Evolutionary conservation across 2,329 filamentous ascomycete species (phyloP), one percentile per base, ranked within the genome.

Genomic region (Fonsecaea multimorphosa): DNA sequence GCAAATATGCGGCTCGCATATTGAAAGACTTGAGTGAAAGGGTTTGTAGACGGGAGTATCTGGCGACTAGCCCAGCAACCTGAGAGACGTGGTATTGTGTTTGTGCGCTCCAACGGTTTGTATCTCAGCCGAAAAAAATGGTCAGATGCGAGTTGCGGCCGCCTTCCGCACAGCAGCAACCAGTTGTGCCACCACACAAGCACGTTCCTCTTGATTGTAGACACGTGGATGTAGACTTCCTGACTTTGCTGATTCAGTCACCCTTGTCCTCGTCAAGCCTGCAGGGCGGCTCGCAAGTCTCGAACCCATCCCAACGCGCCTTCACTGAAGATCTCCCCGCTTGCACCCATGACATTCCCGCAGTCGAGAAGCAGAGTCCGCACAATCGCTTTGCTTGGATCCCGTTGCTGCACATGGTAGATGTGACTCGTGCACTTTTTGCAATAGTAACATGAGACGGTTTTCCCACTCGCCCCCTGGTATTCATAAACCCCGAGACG

Each of bases 1-100:
- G 94, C 73, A 85, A 89, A 74, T 91, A 85, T 84, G 84, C 84
- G 5, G 91, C 83, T 0, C 73, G 80, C 58, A 79, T 84, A 8
- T 76, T 94, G 73, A 84, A 85, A 74, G 78, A 81, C 44, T 68
- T 90, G 7, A 87, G 84, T 72, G 79, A 79, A 32, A 78, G 82
- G 71, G 82, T 84, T 3, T 27, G 44, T 24, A 49, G 44, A 24
- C 3, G 14, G 2, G 44, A 49, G 44, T 49, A 24, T 12, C 14
- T 9, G 44, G 19, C 44, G 44, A 24, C 8, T 7, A 46, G 19
- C 19, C 19, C n/a, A 49, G 44, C 19, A 49, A 12, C 5, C 19
- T 14, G 5, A 40, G 38, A 40, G 44, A 49, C 19, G 5, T 24
- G 44, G 24, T 5, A 24, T 49, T 49, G 19, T 24, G 9, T 16